A percentile compares a stretch with the other conserved stretches of the same genome.
phyloP scores from a whole-genome alignment of 345 rosid genomes.

The Ceriops tagal region DNA sequence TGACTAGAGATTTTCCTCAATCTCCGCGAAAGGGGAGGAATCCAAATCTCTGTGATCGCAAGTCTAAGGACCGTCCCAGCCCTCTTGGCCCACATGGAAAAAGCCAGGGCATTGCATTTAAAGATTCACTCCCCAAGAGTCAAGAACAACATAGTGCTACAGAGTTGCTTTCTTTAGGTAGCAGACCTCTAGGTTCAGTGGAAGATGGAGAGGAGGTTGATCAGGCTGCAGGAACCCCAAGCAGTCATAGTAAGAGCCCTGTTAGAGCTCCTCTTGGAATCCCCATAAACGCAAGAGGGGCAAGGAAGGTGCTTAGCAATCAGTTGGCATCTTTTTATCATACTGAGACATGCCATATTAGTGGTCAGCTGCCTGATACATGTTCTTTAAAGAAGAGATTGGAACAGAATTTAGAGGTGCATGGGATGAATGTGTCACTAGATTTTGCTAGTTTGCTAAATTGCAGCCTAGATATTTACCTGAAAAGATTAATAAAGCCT shows the following conservation, averaged over 20 bases:
- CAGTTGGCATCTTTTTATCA: background rate
- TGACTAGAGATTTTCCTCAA: slow-evolving; percentile 46
- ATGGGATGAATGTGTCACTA: slow-evolving; percentile 13
- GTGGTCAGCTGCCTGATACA: slow-evolving; percentile 21
- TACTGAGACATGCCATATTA: slow-evolving; percentile 10
- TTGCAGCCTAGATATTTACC: slow-evolving; percentile 14
- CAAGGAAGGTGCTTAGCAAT: slow-evolving; percentile 11
- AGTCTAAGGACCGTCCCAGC: slow-evolving; percentile 49
- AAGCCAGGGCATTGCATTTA: slow-evolving; percentile 34
- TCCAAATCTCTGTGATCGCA: slow-evolving; percentile 31
- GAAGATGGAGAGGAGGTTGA: slow-evolving; percentile 30
- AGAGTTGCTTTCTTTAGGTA: slow-evolving; percentile 23
- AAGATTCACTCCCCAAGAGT: slow-evolving; percentile 21
- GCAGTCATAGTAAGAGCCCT: slow-evolving; percentile 23
- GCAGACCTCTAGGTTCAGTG: slow-evolving; percentile 18
- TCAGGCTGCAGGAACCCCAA: slow-evolving; percentile 21
- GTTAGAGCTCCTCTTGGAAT: slow-evolving; percentile 29
- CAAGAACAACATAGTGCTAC: slow-evolving; percentile 26
- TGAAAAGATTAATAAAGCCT: slow-evolving; percentile 24
- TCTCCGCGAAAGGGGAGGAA: slow-evolving; percentile 58
- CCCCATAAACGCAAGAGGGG: background rate
- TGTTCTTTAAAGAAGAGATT: slow-evolving; percentile 11
- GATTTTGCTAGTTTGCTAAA: slow-evolving; percentile 21
- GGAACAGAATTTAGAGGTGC: slow-evolving; percentile 19
- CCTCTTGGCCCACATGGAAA: slow-evolving; percentile 55